Base-by-base conservation (phyloP, 129 eudicot species). In the Flaveria linearis region DNA sequence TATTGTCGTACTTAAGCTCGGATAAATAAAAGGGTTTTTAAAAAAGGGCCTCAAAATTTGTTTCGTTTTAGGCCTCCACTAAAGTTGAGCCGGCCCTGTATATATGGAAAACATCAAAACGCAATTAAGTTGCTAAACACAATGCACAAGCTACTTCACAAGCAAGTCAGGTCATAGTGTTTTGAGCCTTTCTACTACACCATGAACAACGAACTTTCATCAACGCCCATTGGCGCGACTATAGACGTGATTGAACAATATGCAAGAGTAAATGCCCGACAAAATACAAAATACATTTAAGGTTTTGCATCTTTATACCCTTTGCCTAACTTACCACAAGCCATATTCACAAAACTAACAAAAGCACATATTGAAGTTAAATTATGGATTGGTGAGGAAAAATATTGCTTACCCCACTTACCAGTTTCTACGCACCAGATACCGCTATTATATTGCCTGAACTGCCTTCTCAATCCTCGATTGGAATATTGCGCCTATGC, bases 401-500 rank as follows among this genome's bases (percentile, higher is more conserved):
- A 28, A 45, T 45, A 73, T 9, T 41, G 53, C 53, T 50, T 64
- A 50, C 67, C 52, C 9, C 45, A 28, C 33, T 43, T 20, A 13
- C 67, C 26, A 17, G 15, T 18, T 22, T 5, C 41, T 36, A 36
- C 41, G 5, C 41, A 36, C 7, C 41, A 36, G 7, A 36, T 5
- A 36, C 41, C 8, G 41, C 41, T 36, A 5, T 36, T 36, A 36
- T 36, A 36, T 36, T 36, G 41, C 41, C 41, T 7, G 41, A 36
- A 36, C 41, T 8, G 5, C 12, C 41, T 22, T 66, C 55, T 88
- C 81, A 82, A 51, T 80, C 79, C 64, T 86, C 86, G 43, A 84
- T 78, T n/a, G 70, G 77, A 51, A 84, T 64, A 79, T 74, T 70
- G 42, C 73, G 86, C 71, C 94, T 86, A 2, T 76, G 94, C 62